Evolutionary conservation across 108 stramenopile species (phyloP).

Genomic region (Skeletonema marinoi): DNA sequence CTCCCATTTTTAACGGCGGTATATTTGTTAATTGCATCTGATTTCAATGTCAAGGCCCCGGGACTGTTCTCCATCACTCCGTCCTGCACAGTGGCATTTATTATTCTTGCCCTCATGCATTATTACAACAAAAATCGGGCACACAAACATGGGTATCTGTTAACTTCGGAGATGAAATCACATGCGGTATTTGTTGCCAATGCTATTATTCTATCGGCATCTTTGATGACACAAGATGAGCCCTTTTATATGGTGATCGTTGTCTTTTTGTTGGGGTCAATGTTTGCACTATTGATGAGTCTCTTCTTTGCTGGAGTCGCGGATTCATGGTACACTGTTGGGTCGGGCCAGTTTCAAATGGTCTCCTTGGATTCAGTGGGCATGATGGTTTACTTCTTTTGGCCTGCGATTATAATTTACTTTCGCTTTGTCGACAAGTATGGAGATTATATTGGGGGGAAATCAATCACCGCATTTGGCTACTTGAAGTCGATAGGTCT

Average conservation of each 20-base stretch:
- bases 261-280: slow-evolving; percentile 26
- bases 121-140: slow-evolving; percentile 28
- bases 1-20: slow-evolving; percentile 9
- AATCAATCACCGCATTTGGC: background rate
- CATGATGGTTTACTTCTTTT: slow-evolving; percentile 41
- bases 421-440: slow-evolving; percentile 39
- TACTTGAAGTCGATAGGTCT: background rate
- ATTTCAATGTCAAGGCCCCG: background rate
- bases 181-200: slow-evolving; percentile 19
- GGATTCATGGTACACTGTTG: slow-evolving; percentile 50
- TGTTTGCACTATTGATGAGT: slow-evolving; percentile 9
- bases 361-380: slow-evolving; percentile 41
- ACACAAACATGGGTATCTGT: slow-evolving; percentile 38
- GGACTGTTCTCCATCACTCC: slow-evolving; percentile 8
- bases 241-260: background rate
- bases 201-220: slow-evolving; percentile 17
- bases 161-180: slow-evolving; percentile 35
- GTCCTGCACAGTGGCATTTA: slow-evolving; percentile 8
- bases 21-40: background rate
- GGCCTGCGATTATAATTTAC: slow-evolving; percentile 20
- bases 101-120: slow-evolving; percentile 18
- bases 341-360: slow-evolving; percentile 56
- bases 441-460: slow-evolving; percentile 10
- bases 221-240: background rate
- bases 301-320: slow-evolving; percentile 23